Evolutionary conservation across 2,329 filamentous ascomycete species (phyloP).

Genomic region (Phyllosticta citriasiana): DNA sequence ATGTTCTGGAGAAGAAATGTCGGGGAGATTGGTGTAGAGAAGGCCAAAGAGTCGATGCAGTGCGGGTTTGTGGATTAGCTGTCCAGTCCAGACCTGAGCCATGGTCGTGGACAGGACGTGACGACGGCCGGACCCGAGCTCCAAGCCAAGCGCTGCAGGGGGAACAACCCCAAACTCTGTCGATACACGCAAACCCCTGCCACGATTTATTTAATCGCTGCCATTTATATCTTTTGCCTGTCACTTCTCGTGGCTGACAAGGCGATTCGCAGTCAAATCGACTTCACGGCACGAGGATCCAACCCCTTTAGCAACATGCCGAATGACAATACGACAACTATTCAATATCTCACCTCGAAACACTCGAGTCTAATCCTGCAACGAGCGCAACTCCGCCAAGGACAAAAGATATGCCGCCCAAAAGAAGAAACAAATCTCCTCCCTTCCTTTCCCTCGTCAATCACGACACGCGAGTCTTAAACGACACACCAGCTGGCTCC

Average conservation of each 20-base stretch:
- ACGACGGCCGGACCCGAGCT: background rate
- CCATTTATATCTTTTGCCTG: no score
- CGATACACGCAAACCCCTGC: background rate
- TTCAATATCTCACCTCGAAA: no score
- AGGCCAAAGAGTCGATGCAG: background rate
- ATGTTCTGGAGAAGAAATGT: background rate
- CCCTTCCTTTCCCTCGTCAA: no score
- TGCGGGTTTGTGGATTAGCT: constrained; percentile 10
- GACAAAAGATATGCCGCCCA: background rate
- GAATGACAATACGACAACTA: no score
- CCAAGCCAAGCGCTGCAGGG: background rate
- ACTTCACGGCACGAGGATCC: no score
- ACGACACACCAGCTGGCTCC: constrained; percentile 28
- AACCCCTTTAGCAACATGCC: no score
- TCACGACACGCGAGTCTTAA: constrained; percentile 10
- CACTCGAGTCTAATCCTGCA: no score
- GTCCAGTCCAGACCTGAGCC: background rate
- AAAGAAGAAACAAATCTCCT: background rate
- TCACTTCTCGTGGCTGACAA: no score
- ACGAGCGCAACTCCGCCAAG: no score
- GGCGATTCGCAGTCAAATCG: no score
- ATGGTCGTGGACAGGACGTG: background rate
- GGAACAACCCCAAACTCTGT: background rate
- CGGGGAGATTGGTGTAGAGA: background rate
- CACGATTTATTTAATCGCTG: background rate